A percentile compares a stretch with the other conserved stretches of the same genome.
These are phyloP conservation scores for Cercophora samala DNA, from an alignment of 495 filamentous ascomycete species.

Conservation along the genomic window DNA sequence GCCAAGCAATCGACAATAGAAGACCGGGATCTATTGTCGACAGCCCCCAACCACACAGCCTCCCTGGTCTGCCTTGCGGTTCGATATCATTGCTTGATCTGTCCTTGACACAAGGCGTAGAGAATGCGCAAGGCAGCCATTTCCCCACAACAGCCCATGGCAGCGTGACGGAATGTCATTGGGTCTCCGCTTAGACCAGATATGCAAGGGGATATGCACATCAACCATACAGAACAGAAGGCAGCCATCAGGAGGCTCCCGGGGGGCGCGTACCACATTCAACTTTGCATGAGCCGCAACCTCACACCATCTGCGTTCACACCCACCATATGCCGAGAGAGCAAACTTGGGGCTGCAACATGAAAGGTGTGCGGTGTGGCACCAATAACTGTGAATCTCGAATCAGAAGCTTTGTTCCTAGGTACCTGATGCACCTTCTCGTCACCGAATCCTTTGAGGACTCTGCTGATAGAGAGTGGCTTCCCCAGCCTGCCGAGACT, in stretches of 20 bases:
- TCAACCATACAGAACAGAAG: background rate
- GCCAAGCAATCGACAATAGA: too few species aligned
- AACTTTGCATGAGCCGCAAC: background rate
- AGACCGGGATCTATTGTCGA: too few species aligned
- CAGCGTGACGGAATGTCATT: background rate
- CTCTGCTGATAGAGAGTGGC: background rate
- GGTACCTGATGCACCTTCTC: background rate
- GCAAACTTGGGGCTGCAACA: background rate
- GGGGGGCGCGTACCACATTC: background rate
- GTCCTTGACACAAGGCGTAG: background rate
- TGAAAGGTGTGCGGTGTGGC: background rate
- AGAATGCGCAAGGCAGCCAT: background rate
- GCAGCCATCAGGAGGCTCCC: background rate
- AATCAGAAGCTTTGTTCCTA: background rate
- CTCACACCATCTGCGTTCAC: background rate
- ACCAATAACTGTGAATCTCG: background rate
- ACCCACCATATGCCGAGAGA: background rate
- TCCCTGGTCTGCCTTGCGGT: background rate
- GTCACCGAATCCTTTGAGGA: background rate
- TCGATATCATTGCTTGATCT: background rate
- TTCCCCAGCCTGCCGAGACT: background rate
- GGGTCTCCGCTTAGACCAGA: background rate
- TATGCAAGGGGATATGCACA: background rate
- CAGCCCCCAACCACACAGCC: background rate
- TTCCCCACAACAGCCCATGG: background rate